These are phyloP conservation scores for Parmelia sp. DNA, from an alignment of 495 filamentous ascomycete genomes.

Conservation along the genomic window DNA sequence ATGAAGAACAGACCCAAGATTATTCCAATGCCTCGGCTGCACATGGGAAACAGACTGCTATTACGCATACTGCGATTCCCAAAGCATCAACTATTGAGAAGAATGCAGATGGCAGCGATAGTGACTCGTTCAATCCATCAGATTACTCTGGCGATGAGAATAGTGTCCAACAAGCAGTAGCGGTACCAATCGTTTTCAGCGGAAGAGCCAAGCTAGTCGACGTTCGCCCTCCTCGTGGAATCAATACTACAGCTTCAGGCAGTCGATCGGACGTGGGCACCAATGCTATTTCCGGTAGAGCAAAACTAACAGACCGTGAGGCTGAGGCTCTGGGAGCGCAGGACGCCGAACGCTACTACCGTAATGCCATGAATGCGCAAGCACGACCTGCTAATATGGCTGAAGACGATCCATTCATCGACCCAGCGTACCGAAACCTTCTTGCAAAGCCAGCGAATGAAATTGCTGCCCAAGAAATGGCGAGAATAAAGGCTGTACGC, in stretches of 20 bases:
- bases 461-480: background rate
- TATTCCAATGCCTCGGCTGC: background rate
- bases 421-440: background rate
- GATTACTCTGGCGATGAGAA: conserved; percentile 11
- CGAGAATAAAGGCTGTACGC: background rate
- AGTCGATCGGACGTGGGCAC: background rate
- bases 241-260: background rate
- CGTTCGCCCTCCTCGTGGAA: background rate
- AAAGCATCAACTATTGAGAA: background rate
- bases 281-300: background rate
- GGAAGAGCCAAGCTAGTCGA: background rate
- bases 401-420: background rate
- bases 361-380: background rate
- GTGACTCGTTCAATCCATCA: conserved; percentile 5
- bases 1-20: background rate
- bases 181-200: background rate
- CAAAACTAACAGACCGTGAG: background rate
- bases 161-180: conserved; percentile 5
- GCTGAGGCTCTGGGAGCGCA: background rate
- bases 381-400: background rate
- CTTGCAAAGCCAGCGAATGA: background rate
- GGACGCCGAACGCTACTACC: background rate
- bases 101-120: background rate
- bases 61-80: background rate
- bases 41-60: background rate